Percentiles rank a stretch among this genome's conserved stretches.
Evolutionary conservation across 2,329 filamentous ascomycete species (phyloP).

Genomic region (Epichloe amarillans): DNA sequence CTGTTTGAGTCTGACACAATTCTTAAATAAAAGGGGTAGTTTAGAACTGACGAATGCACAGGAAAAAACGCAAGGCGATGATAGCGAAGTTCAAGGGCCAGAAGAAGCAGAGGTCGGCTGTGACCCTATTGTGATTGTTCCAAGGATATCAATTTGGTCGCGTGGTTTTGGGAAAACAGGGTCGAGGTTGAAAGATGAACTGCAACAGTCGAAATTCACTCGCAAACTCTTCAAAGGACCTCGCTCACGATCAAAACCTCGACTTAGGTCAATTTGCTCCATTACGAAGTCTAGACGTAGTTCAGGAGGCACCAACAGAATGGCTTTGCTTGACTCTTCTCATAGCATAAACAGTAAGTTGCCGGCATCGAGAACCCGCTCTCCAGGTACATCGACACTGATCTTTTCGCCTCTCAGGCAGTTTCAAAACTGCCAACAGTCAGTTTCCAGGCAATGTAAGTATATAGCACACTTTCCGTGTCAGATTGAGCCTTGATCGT

Average conservation of each 20-base stretch:
- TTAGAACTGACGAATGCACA: not conserved
- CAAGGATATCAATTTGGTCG: constrained; percentile 8
- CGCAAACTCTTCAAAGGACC: constrained; percentile 27
- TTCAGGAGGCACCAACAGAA: not conserved
- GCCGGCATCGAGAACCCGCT: not conserved
- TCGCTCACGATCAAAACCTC: constrained; percentile 27
- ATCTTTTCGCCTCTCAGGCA: constrained; percentile 4
- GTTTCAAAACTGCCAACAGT: constrained; percentile 7
- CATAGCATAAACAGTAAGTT: constrained; percentile 3
- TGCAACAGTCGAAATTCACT: constrained; percentile 14
- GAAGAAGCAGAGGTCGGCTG: not conserved
- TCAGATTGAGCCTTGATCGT: not conserved
- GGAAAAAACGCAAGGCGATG: not conserved
- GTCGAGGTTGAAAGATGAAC: constrained; percentile 21
- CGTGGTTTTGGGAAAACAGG: constrained; percentile 12
- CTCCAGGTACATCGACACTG: not conserved
- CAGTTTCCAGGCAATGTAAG: constrained; percentile 24
- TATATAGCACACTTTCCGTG: not conserved
- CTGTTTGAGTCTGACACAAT: not conserved
- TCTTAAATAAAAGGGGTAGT: not conserved
- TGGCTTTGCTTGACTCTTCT: not conserved
- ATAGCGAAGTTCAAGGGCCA: not conserved
- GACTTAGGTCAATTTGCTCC: constrained; percentile 22
- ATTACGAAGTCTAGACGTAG: constrained; percentile 18
- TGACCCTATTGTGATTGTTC: not conserved